phyloP scores from a whole-genome alignment of 306 rosid species.

The Geum urbanum region DNA sequence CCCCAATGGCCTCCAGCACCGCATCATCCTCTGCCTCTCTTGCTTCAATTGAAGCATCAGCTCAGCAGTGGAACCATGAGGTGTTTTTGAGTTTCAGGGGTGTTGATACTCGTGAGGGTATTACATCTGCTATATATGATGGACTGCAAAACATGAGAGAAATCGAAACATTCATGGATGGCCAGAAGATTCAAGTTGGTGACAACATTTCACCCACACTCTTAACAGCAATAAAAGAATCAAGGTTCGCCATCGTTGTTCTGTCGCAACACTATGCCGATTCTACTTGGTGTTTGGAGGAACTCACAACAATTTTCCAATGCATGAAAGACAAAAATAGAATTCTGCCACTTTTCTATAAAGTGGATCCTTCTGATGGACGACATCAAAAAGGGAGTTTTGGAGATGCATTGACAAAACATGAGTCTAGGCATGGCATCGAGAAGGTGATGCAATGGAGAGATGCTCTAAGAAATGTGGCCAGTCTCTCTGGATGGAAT shows the following conservation, averaged over 20 bases:
- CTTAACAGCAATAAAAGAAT: neutral
- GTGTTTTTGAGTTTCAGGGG: neutral
- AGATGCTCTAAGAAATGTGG: neutral
- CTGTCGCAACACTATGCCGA: neutral
- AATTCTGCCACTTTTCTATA: neutral
- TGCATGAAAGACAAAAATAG: neutral
- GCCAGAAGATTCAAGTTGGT: neutral
- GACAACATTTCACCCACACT: neutral
- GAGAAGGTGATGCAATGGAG: neutral
- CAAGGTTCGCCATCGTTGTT: neutral
- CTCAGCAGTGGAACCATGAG: too few relatives aligned
- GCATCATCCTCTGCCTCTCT: too few relatives aligned
- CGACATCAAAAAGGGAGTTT: neutral
- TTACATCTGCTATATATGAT: neutral
- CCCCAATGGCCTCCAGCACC: too few relatives aligned
- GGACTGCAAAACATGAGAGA: neutral
- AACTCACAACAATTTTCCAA: neutral
- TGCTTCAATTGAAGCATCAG: too few relatives aligned
- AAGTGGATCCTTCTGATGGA: neutral
- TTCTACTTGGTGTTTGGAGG: neutral
- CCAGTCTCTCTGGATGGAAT: neutral
- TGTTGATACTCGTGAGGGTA: neutral
- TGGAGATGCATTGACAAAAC: neutral
- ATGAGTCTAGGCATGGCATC: neutral
- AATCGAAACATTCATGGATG: neutral